Conservation (phyloP, 208 protist genomes). For the Trypanosomatidae sp. region DNA sequence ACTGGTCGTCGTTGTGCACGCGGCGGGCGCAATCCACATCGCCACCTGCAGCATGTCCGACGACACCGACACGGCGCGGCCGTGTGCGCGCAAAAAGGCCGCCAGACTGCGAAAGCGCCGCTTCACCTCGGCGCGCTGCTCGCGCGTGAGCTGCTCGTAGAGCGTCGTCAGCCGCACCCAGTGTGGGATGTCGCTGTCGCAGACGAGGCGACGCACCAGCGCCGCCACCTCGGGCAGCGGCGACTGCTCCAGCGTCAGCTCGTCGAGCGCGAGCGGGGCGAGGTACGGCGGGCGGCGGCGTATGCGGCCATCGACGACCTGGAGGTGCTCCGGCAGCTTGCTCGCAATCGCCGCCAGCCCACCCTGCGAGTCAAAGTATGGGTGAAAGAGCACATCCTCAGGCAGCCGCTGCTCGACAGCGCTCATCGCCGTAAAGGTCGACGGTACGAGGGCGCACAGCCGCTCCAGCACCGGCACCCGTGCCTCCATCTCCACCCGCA, state of each 20-base stretch:
- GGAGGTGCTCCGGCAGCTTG: slow-evolving; percentile 78
- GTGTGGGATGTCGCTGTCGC: slow-evolving; percentile 43
- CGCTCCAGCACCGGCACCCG: slow-evolving; percentile 72
- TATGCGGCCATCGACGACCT: slow-evolving; percentile 56
- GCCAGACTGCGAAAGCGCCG: slow-evolving; percentile 56
- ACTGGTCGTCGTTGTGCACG: slow-evolving; percentile 1
- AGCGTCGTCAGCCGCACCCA: slow-evolving; percentile 74
- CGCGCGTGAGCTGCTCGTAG: slow-evolving; percentile 63
- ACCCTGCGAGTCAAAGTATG: slow-evolving; percentile 87
- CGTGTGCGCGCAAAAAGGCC: slow-evolving; percentile 74
- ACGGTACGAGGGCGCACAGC: slow-evolving; percentile 49
- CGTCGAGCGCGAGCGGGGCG: slow-evolving; percentile 60
- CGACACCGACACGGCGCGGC: slow-evolving; percentile 53
- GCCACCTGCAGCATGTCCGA: slow-evolving; percentile 77
- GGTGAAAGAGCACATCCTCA: slow-evolving; percentile 76
- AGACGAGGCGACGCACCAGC: slow-evolving; percentile 45
- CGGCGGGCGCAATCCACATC: slow-evolving; percentile 44
- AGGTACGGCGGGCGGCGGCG: slow-evolving; percentile 54
- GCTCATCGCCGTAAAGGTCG: slow-evolving; percentile 40
- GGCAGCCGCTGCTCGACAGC: slow-evolving; percentile 61
- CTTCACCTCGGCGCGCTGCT: slow-evolving; percentile 50
- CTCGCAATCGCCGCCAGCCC: slow-evolving; percentile 59
- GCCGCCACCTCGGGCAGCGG: slow-evolving; percentile 52
- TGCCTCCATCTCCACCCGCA: slow-evolving; percentile 70
- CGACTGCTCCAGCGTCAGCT: slow-evolving; percentile 45